Conservation (phyloP, 2,329 filamentous ascomycete species). For the Capronia epimyces region DNA sequence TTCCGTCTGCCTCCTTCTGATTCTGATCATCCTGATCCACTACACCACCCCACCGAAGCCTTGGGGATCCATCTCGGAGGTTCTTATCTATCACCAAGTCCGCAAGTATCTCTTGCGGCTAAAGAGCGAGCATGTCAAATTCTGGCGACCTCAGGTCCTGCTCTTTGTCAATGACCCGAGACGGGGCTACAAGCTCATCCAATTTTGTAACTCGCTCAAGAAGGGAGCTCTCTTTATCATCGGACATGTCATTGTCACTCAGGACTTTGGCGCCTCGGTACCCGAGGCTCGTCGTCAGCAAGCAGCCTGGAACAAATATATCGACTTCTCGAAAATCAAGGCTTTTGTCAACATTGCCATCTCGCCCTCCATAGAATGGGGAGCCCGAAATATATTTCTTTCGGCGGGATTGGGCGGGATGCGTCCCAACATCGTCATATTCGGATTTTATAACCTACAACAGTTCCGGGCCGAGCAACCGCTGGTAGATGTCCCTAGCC, state of each 20-base stretch:
- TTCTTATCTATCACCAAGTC: conserved; percentile 81
- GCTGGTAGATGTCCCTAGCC: conserved; percentile 52
- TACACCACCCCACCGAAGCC: conserved; percentile 79
- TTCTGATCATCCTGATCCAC: conserved; percentile 80
- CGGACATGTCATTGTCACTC: conserved; percentile 79
- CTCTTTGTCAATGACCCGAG: conserved; percentile 77
- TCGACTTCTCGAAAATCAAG: conserved; percentile 80
- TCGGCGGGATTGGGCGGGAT: conserved; percentile 80
- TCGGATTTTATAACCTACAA: conserved; percentile 75
- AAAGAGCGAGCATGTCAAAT: conserved; percentile 84
- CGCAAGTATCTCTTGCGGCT: conserved; percentile 81
- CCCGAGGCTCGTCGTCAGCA: conserved; percentile 78
- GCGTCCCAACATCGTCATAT: conserved; percentile 78
- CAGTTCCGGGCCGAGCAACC: conserved; percentile 62
- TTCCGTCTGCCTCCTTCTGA: conserved; percentile 65
- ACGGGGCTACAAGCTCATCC: conserved; percentile 75
- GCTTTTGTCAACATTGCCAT: conserved; percentile 84
- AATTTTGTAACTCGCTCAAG: conserved; percentile 87
- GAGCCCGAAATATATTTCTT: conserved; percentile 73
- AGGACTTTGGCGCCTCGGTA: conserved; percentile 72
- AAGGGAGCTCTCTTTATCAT: conserved; percentile 81
- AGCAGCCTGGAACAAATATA: conserved; percentile 76
- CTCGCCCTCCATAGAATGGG: conserved; percentile 78
- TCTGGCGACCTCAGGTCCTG: conserved; percentile 84
- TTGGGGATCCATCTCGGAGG: conserved; percentile 78